Base-by-base conservation (phyloP, 495 filamentous ascomycete genomes). In the Astrocystis sublimbata region DNA sequence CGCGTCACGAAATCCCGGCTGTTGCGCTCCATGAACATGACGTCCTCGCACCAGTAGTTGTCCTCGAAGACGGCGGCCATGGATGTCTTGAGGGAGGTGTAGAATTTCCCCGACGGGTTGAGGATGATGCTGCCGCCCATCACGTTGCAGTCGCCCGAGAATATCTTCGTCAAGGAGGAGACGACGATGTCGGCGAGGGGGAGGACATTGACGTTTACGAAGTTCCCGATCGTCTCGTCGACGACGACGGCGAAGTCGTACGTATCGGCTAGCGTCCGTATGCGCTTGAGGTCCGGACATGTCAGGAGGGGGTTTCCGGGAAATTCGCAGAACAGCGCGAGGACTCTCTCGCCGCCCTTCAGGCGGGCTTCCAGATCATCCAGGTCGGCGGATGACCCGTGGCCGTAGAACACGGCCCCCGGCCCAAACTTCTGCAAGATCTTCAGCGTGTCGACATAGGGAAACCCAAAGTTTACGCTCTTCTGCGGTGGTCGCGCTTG, bases 191-290 rank as follows among this genome's bases (percentile, higher is more conserved):
- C 94, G 49, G 91, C 91, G 70, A 88, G 88, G 1, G 86, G 91
- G 2, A 98, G 83, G 2, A 98, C 90, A 71, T 97, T 89, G 60
- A 98, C 88, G 66, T 98, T 98, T 58, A 96, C 83, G 65, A 97
- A 96, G 57, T 93, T 98, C 65, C 94, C 93, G 52, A 98, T 89
- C 3, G 94, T 98, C 73, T 98, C 94, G 75, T 98, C 94, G 21
- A 97, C 85, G 33, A 98, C 90, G 8, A 98, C 88, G 7, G 85
- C 90, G 75, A 98, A 98, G 70, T 90, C 88, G 77, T 92, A 94
- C 53, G 81, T 82, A 68, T 96, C 88, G 7, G 93, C 93, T 19
- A 98, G 78, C 8, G 73, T 66, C 24, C 89, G 86, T 60, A 98
- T 96, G 13, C 93, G 87, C 49, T 75, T 75, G 17, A 98, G 82